Evolutionary conservation across 306 rosid species (phyloP), one percentile per base, ranked within the genome.

Genomic region (Coriaria nepalensis): DNA sequence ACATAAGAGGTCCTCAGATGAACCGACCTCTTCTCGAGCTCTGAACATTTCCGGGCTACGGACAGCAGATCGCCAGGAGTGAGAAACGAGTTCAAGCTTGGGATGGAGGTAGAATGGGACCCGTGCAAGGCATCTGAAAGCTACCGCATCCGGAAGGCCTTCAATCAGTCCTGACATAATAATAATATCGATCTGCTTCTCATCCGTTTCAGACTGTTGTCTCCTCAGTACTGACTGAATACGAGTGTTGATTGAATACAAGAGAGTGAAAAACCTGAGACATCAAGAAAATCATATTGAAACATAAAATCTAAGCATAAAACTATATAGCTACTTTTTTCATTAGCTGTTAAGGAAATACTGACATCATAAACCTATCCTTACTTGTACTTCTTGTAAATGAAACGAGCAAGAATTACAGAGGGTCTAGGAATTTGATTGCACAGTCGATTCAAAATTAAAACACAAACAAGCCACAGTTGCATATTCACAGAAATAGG

Each of bases 41-140:
- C 70, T 81, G 57, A 79, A 85, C 50, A 90, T 74, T 62, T 90
- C 98, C 54, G 56, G 47, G 59, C 94, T 84, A 55, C 50, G 95
- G 73, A 90, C 65, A 45, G 92, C 85, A 62, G 82, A 82, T 69
- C 33, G 63, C 98, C 98, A 90, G 39, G 98, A 77, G 43, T 35
- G 95, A 61, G 85, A 90, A 61, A 90, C 98, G 59, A 77, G 71
- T 71, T 85, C 94, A 62, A 90, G 61, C 66, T 48, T 75, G 9
- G 95, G 92, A 57, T 90, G 83, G 35, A 90, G 87, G 63, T 71
- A 70, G 72, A 85, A 90, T 54, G 98, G 98, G 53, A 90, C 98
- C 62, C 87, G 60, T 7, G 95, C 98, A 60, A 90, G 87, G 65
- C 98, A 90, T 79, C 87, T 75, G 13, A 85, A 71, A 47, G 98